Conservation (phyloP, 371 early-diverging fungal genomes). For the Phascolomyces articulosus region DNA sequence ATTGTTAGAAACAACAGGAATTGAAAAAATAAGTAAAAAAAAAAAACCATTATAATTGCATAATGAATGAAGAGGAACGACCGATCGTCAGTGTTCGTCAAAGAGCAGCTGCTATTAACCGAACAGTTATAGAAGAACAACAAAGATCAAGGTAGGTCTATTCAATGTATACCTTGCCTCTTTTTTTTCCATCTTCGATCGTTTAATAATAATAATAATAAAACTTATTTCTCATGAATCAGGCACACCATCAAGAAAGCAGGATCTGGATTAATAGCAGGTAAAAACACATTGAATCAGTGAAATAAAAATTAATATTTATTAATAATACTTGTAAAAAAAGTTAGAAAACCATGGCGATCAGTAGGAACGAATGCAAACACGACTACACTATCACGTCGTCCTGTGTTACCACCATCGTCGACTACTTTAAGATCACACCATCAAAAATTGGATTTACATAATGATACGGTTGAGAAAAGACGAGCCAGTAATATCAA, state of each 20-base stretch:
- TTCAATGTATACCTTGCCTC: neutral
- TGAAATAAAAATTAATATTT: too few species aligned
- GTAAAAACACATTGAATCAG: too few species aligned
- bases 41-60: neutral
- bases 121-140: constrained; percentile 6
- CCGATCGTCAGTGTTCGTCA: constrained; percentile 18
- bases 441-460: too few species aligned
- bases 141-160: constrained; percentile 1
- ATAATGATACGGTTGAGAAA: too few species aligned
- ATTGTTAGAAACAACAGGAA: too few species aligned
- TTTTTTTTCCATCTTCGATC: too few species aligned
- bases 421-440: too few species aligned
- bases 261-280: neutral
- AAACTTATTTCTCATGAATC: too few species aligned
- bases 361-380: neutral
- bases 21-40: neutral
- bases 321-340: too few species aligned
- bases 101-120: constrained; percentile 19
- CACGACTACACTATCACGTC: neutral
- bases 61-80: constrained; percentile 12
- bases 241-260: neutral
- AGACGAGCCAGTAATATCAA: too few species aligned
- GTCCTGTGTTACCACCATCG: neutral
- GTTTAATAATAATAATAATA: too few species aligned
- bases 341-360: constrained; percentile 10